These are phyloP conservation scores for Vitis cinerea DNA, from an alignment of 164 flowering plant species.

Conservation along the genomic window DNA sequence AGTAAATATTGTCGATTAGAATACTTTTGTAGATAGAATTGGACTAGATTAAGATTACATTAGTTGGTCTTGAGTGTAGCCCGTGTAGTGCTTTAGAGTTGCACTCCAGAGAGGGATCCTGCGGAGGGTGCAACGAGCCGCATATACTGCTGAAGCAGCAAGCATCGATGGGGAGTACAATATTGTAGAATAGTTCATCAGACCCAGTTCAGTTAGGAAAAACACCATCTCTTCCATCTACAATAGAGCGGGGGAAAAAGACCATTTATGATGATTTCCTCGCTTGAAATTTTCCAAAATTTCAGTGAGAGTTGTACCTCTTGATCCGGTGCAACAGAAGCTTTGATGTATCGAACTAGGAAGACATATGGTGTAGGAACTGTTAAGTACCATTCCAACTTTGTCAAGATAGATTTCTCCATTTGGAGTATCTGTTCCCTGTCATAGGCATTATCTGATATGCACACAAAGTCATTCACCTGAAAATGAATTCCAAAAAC, in stretches of 20 bases:
- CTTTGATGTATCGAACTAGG: slow-evolving; percentile 53
- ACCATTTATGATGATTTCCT: too few species aligned
- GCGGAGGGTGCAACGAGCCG: slow-evolving; percentile 48
- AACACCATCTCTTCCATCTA: slow-evolving; percentile 52
- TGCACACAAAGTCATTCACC: slow-evolving; percentile 57
- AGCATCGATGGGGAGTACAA: slow-evolving; percentile 38
- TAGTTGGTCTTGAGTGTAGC: slow-evolving; percentile 47
- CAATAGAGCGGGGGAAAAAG: neutral
- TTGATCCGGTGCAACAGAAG: slow-evolving; percentile 39
- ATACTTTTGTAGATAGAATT: too few species aligned
- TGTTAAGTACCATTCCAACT: slow-evolving; percentile 57
- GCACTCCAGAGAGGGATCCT: slow-evolving; percentile 56
- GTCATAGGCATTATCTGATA: slow-evolving; percentile 54
- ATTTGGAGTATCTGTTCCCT: slow-evolving; percentile 47
- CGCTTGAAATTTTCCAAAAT: too few species aligned
- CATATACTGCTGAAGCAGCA: slow-evolving; percentile 74
- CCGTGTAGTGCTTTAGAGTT: slow-evolving; percentile 57
- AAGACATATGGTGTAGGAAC: slow-evolving; percentile 72
- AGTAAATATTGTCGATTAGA: too few species aligned
- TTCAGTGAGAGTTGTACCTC: slow-evolving; percentile 21
- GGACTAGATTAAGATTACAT: slow-evolving; percentile 22
- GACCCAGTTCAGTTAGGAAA: slow-evolving; percentile 55
- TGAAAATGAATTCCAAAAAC: slow-evolving; percentile 6
- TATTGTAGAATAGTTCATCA: slow-evolving; percentile 32
- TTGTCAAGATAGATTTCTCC: slow-evolving; percentile 61